A percentile compares a stretch with the other conserved stretches of the same genome.
phyloP scores from a whole-genome alignment of 2,329 filamentous ascomycete genomes.

The Alternaria brassicae region DNA sequence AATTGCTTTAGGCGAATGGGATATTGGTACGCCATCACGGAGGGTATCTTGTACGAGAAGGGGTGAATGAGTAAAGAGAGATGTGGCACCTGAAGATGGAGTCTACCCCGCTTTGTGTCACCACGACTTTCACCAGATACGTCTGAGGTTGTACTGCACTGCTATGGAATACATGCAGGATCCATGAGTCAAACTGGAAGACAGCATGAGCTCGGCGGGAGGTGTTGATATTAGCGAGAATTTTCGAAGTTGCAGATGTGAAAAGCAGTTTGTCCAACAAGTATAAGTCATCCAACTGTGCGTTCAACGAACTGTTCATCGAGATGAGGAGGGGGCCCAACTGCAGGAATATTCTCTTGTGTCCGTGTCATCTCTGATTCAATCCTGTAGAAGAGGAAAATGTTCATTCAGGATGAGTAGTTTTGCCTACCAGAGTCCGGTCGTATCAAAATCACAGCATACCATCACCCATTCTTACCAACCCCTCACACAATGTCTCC shows the following conservation, averaged over 20 bases:
- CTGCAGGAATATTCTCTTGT: too few species aligned
- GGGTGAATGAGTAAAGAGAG: too few species aligned
- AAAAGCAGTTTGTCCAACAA: too few species aligned
- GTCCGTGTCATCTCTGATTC: too few species aligned
- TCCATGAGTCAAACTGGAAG: too few species aligned
- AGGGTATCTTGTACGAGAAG: not conserved
- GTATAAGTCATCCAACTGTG: too few species aligned
- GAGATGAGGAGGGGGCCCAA: not conserved
- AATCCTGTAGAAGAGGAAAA: not conserved
- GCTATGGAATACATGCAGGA: not conserved
- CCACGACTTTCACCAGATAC: not conserved
- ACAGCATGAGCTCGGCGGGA: too few species aligned
- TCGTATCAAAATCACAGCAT: not conserved
- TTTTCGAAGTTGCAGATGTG: too few species aligned
- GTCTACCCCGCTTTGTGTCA: not conserved
- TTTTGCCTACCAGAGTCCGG: not conserved
- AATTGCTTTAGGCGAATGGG: not conserved
- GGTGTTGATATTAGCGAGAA: too few species aligned
- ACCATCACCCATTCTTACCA: not conserved
- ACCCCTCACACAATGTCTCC: not conserved
- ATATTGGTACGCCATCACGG: not conserved
- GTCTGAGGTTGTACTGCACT: not conserved
- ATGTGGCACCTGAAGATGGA: not conserved
- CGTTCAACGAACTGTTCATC: not conserved
- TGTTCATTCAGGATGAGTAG: not conserved